phyloP scores from a whole-genome alignment of 2,329 filamentous ascomycete species.

The Zopfia rhizophila region DNA sequence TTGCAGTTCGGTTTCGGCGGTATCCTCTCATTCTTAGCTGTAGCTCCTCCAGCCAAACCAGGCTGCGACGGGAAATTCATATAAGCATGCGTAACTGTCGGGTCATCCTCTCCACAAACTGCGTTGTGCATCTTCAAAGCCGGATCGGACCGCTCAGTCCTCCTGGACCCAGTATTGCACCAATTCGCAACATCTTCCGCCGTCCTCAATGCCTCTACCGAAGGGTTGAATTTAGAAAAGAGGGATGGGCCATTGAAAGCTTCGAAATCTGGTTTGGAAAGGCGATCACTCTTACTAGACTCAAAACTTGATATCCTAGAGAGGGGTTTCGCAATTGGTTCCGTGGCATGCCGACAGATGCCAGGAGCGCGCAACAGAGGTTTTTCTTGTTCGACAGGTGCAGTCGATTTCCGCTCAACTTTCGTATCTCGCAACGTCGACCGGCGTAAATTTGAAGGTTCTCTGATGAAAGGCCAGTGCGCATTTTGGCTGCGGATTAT shows the following conservation, averaged over 20 bases:
- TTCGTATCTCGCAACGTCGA: background rate
- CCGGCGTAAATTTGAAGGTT: slow-evolving; percentile 1
- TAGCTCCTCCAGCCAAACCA: no score
- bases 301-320: slow-evolving; percentile 35
- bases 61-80: slow-evolving; percentile 15
- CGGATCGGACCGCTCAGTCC: background rate
- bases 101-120: slow-evolving; percentile 30
- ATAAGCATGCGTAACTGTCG: slow-evolving; percentile 28
- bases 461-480: slow-evolving; percentile 6
- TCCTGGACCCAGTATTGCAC: slow-evolving; percentile 34
- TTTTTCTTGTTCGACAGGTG: slow-evolving; percentile 14
- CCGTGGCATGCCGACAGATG: slow-evolving; percentile 25
- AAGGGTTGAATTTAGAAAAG: slow-evolving; percentile 33
- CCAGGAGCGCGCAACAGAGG: slow-evolving; percentile 38
- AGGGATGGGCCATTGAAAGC: slow-evolving; percentile 31
- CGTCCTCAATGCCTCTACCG: slow-evolving; percentile 38
- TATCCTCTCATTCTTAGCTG: no score
- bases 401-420: no score
- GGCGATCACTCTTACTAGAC: no score
- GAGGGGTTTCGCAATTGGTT: slow-evolving; percentile 25
- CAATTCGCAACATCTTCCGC: slow-evolving; percentile 27
- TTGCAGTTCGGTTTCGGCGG: slow-evolving; percentile 28
- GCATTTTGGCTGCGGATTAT: slow-evolving; percentile 55
- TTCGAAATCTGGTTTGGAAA: slow-evolving; percentile 35
- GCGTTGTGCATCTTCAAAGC: slow-evolving; percentile 6